Evolutionary conservation across 1,284 basidiomycete species (phyloP).

Genomic region (Ustilago sp.): DNA sequence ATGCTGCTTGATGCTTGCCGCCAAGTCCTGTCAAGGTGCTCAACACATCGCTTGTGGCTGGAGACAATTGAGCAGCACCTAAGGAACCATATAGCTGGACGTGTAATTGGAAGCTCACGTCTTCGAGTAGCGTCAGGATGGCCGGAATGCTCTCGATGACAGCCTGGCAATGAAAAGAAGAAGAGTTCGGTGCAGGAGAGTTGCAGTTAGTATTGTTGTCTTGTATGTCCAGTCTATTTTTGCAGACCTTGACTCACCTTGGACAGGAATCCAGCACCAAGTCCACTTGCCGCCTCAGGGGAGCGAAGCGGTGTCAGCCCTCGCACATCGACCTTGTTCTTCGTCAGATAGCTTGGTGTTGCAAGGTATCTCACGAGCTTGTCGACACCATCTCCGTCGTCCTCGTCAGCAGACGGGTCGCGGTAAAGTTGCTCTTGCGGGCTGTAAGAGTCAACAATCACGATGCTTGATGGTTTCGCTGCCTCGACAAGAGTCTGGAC

Average conservation of each 20-base stretch:
- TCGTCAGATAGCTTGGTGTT: constrained; percentile 7
- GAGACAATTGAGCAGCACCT: constrained; percentile 14
- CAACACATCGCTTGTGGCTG: constrained; percentile 13
- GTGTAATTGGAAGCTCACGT: constrained; percentile 43
- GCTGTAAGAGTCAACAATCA: constrained; percentile 41
- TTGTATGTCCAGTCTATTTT: not conserved
- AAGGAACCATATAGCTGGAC: constrained; percentile 41
- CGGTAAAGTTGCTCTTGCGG: constrained; percentile 31
- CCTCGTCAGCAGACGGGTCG: constrained; percentile 11
- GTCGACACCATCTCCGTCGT: not conserved
- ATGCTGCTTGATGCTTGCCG: not conserved
- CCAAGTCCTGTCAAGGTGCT: constrained; percentile 19
- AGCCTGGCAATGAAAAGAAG: constrained; percentile 9
- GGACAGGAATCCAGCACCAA: constrained; percentile 38
- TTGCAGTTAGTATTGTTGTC: not conserved
- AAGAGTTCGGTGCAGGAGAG: not conserved
- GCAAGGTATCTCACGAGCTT: constrained; percentile 29
- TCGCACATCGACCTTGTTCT: constrained; percentile 14
- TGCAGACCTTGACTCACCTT: constrained; percentile 15
- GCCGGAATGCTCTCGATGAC: constrained; percentile 21
- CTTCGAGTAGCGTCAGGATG: constrained; percentile 31
- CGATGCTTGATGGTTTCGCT: constrained; percentile 27
- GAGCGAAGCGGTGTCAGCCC: constrained; percentile 25
- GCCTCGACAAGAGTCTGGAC: constrained; percentile 20
- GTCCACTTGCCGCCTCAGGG: constrained; percentile 32